Conservation (phyloP, 768 basidiomycete species). For the Suillus occidentalis region DNA sequence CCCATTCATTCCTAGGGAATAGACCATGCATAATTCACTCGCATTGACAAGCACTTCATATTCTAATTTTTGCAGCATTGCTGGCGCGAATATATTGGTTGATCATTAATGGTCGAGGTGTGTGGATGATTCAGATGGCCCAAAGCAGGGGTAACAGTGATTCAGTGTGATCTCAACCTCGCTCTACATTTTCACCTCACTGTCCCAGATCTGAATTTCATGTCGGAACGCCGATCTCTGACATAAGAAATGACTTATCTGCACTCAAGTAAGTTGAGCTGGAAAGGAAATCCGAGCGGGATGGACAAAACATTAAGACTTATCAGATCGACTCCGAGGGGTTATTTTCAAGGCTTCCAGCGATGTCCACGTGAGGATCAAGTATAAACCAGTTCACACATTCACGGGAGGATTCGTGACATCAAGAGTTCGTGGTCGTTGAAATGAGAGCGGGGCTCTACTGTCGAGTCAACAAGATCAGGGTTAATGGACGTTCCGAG, state of each 20-base stretch:
- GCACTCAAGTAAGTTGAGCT: background rate
- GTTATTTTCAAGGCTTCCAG: background rate
- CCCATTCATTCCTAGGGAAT: slow-evolving; percentile 78
- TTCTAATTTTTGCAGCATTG: background rate
- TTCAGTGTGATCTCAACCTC: background rate
- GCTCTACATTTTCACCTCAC: background rate
- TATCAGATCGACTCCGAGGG: background rate
- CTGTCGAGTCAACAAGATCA: background rate
- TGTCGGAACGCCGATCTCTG: background rate
- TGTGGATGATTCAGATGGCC: background rate
- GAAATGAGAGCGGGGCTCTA: background rate
- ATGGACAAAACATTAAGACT: background rate
- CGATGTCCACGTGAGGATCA: background rate
- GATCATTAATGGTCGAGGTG: too few species aligned
- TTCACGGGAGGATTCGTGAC: background rate
- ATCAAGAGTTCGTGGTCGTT: background rate
- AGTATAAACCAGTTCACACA: background rate
- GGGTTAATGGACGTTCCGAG: background rate
- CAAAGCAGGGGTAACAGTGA: background rate
- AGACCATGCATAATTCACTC: slow-evolving; percentile 22
- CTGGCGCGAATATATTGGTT: background rate
- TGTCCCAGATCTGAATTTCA: background rate
- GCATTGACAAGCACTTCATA: background rate
- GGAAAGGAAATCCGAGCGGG: background rate
- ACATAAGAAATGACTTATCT: background rate